phyloP scores from a whole-genome alignment of 306 rosid species.

The Ochetophila trinervis region DNA sequence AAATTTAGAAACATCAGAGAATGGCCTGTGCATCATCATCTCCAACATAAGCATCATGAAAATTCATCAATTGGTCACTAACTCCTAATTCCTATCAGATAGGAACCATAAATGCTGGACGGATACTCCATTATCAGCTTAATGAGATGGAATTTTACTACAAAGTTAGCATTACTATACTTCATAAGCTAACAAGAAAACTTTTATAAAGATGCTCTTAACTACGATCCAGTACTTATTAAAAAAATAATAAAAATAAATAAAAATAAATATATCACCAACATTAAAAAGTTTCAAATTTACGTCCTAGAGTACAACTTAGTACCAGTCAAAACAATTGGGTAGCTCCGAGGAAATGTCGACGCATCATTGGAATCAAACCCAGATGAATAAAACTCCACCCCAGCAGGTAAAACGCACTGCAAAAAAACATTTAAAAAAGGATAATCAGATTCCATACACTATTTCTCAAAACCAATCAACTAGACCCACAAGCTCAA shows the following conservation, averaged over 20 bases:
- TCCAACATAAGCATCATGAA: too few species aligned
- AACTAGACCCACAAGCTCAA: constrained; percentile 15
- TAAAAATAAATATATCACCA: background rate
- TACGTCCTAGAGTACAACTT: constrained; percentile 6
- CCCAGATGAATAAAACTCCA: constrained; percentile 66
- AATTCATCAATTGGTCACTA: too few species aligned
- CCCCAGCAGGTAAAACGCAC: constrained; percentile 99
- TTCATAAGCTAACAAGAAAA: background rate
- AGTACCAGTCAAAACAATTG: constrained; percentile 89
- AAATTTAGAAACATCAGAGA: too few species aligned
- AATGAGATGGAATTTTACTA: too few species aligned
- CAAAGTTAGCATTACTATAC: too few species aligned
- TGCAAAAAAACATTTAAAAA: constrained; percentile 29
- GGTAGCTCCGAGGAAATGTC: constrained; percentile 86
- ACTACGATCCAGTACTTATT: too few species aligned
- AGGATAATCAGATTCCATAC: background rate
- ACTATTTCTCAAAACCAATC: constrained; percentile 6
- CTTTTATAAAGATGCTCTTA: background rate
- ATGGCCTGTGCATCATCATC: too few species aligned
- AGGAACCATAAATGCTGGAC: too few species aligned
- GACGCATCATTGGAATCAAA: constrained; percentile 56
- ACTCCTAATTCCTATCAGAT: too few species aligned
- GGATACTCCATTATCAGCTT: too few species aligned
- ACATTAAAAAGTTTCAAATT: background rate
- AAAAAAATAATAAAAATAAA: too few species aligned